Percentiles rank a stretch among this genome's conserved stretches.
Conservation (phyloP, 768 basidiomycete species). For the Hygrophoropsis aurantiaca region DNA sequence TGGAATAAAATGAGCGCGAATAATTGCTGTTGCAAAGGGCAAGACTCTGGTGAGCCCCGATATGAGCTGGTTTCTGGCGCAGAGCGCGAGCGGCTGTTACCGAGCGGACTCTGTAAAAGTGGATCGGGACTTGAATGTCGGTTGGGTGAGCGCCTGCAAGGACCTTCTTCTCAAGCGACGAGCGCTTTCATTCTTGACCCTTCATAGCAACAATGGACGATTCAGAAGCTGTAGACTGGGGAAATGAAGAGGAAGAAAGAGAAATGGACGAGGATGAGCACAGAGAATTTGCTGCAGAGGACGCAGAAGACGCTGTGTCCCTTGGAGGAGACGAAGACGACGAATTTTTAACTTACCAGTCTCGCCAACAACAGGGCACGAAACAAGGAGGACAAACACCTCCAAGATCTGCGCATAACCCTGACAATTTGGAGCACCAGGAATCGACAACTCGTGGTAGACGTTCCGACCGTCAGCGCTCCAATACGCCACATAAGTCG, state of each 20-base stretch:
- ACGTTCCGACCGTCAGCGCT: conserved; percentile 9
- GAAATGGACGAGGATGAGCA: conserved; percentile 46
- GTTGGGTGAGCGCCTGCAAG: background rate
- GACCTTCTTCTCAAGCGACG: conserved; percentile 1
- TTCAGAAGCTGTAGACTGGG: conserved; percentile 71
- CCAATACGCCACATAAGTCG: background rate
- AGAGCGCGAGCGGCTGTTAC: background rate
- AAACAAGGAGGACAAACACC: conserved; percentile 15
- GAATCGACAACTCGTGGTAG: conserved; percentile 5
- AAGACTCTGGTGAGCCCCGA: no score
- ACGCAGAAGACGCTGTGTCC: conserved; percentile 65
- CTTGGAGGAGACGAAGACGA: conserved; percentile 74
- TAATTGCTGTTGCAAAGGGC: no score
- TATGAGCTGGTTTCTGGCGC: no score
- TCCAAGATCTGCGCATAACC: conserved; percentile 12
- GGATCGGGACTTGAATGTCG: conserved; percentile 7
- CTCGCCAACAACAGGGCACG: conserved; percentile 30
- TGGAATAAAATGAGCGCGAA: conserved; percentile 1
- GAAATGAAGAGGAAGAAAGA: conserved; percentile 46
- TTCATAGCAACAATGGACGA: conserved; percentile 65
- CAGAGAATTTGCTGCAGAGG: conserved; percentile 31
- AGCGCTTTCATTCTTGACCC: conserved; percentile 8
- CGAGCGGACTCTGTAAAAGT: conserved; percentile 6
- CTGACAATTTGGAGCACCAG: conserved; percentile 14
- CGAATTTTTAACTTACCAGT: conserved; percentile 48